Conservation (phyloP, 306 rosid genomes). For the Psophocarpus tetragonolobus region DNA sequence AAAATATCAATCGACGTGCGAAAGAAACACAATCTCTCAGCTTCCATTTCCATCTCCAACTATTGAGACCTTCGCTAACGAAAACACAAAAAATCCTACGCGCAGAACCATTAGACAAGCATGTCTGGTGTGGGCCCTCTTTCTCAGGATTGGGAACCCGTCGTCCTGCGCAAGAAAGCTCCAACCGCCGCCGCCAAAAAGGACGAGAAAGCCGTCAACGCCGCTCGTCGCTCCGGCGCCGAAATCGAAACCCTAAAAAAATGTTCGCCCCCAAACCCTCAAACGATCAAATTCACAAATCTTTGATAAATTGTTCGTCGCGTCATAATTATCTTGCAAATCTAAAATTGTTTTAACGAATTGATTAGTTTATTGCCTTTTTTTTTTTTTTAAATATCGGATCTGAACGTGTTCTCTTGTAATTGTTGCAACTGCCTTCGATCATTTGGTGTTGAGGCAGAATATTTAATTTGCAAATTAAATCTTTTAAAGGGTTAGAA, state of each 20-base stretch:
- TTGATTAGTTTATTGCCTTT: neutral
- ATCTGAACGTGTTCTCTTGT: neutral
- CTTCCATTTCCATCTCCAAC: neutral
- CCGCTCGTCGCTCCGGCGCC: constrained; percentile 88
- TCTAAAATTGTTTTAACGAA: neutral
- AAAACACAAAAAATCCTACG: neutral
- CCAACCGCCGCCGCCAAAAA: constrained; percentile 85
- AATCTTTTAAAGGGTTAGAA: constrained; percentile 22
- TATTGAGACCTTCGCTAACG: neutral
- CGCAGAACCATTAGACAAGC: constrained; percentile 44
- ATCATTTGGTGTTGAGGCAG: constrained; percentile 6
- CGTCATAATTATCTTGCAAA: neutral
- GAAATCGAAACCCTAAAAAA: constrained; percentile 80
- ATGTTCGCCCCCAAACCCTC: constrained; percentile 29
- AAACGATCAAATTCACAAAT: neutral
- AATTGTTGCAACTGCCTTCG: constrained; percentile 2
- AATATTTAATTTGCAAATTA: constrained; percentile 2
- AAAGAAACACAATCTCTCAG: too few species aligned
- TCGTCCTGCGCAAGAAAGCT: constrained; percentile 80
- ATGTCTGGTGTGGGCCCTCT: constrained; percentile 81
- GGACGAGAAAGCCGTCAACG: constrained; percentile 94
- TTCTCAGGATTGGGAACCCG: constrained; percentile 94
- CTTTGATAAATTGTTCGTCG: neutral
- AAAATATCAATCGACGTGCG: too few species aligned
- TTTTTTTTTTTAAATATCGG: neutral